phyloP scores from a whole-genome alignment of 768 basidiomycete genomes.

The Calocybe cyanea region DNA sequence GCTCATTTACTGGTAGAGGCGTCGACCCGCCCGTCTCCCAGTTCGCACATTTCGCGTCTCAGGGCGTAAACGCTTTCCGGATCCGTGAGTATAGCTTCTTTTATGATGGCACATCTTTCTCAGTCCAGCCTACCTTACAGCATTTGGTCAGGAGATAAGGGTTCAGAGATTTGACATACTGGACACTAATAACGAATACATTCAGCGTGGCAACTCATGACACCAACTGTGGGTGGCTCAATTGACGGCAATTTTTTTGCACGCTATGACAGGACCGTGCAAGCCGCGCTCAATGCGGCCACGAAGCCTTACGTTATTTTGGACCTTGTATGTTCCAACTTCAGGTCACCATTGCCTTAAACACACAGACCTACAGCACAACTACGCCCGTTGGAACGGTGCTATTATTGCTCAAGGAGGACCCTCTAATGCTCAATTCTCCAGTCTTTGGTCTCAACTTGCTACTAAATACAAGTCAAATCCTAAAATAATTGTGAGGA shows the following conservation, averaged over 20 bases:
- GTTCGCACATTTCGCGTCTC: conserved; percentile 42
- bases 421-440: conserved; percentile 48
- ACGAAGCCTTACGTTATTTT: conserved; percentile 44
- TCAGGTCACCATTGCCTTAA: not conserved
- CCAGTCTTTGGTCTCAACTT: conserved; percentile 48
- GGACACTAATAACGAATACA: conserved; percentile 2
- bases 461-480: conserved; percentile 44
- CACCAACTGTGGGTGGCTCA: conserved; percentile 43
- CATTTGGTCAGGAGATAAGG: conserved; percentile 10
- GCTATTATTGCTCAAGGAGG: conserved; percentile 56
- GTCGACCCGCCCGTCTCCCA: conserved; percentile 38
- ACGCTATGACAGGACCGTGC: conserved; percentile 45
- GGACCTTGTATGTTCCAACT: conserved; percentile 34
- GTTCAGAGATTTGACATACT: conserved; percentile 10
- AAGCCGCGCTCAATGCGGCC: conserved; percentile 38
- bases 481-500: conserved; percentile 35
- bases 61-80: conserved; percentile 49
- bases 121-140: conserved; percentile 22
- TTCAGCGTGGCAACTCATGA: conserved; percentile 52
- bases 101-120: not conserved
- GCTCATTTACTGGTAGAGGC: conserved; percentile 38
- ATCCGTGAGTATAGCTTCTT: conserved; percentile 20
- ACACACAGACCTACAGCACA: conserved; percentile 28
- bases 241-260: conserved; percentile 43
- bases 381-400: conserved; percentile 59